A percentile compares a stretch with the other conserved stretches of the same genome.
These are phyloP conservation scores for Fusarium duplospermum DNA, from an alignment of 2,329 filamentous ascomycete genomes.

Conservation along the genomic window DNA sequence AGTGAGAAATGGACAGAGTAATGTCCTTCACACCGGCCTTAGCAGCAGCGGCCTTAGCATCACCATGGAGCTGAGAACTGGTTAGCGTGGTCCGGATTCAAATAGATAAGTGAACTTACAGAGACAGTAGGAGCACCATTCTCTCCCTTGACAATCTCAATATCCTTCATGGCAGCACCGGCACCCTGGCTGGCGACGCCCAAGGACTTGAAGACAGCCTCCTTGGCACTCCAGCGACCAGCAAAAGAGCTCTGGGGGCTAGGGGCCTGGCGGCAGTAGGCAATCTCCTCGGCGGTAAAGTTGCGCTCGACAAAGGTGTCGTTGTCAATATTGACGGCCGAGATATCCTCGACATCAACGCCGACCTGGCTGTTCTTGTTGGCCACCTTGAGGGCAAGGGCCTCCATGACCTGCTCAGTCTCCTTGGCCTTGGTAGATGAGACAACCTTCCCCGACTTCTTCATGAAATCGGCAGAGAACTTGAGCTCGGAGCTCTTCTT, in stretches of 20 bases:
- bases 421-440: constrained; percentile 65
- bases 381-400: constrained; percentile 73
- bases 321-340: constrained; percentile 90
- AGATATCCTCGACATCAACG: constrained; percentile 92
- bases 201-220: constrained; percentile 97
- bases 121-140: constrained; percentile 85
- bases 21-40: constrained; percentile 89
- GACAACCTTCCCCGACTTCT: constrained; percentile 68
- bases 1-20: constrained; percentile 95
- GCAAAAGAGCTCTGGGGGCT: constrained; percentile 91
- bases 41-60: constrained; percentile 80
- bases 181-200: constrained; percentile 88
- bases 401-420: constrained; percentile 81
- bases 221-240: constrained; percentile 96
- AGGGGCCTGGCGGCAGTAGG: constrained; percentile 84
- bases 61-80: constrained; percentile 78
- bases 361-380: constrained; percentile 80
- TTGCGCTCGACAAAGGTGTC: constrained; percentile 95
- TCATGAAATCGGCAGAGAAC: constrained; percentile 77
- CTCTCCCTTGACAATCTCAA: constrained; percentile 87
- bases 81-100: constrained; percentile 50
- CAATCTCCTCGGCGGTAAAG: constrained; percentile 86
- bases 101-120: constrained; percentile 66
- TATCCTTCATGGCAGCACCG: constrained; percentile 90
- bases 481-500: constrained; percentile 86